These are phyloP conservation scores for Blumeriella jaapii DNA, from an alignment of 2,329 filamentous ascomycete genomes.

Conservation along the genomic window DNA sequence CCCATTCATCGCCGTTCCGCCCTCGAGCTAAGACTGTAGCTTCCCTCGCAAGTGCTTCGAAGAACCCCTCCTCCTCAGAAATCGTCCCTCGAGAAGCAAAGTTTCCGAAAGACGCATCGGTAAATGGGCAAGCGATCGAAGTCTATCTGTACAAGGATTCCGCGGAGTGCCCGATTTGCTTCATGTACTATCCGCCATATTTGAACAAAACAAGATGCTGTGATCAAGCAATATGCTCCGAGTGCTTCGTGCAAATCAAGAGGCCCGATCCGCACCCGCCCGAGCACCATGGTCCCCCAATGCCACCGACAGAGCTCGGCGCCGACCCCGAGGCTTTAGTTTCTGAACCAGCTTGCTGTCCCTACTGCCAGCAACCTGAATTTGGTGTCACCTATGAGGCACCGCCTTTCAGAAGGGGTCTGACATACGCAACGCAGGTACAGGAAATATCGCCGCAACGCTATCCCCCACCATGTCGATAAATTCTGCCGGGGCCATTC, in stretches of 20 bases:
- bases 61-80: conserved; percentile 61
- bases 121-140: conserved; percentile 90
- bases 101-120: conserved; percentile 70
- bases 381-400: conserved; percentile 94
- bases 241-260: conserved; percentile 98
- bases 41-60: conserved; percentile 62
- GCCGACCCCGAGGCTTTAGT: conserved; percentile 55
- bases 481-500: conserved; percentile 37
- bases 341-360: conserved; percentile 84
- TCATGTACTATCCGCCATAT: conserved; percentile 88
- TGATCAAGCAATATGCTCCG: conserved; percentile 91
- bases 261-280: conserved; percentile 82
- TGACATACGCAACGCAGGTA: conserved; percentile 54
- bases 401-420: conserved; percentile 75
- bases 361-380: conserved; percentile 89
- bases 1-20: conserved; percentile 51
- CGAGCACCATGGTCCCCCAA: conserved; percentile 39
- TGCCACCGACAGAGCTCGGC: conserved; percentile 25
- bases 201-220: conserved; percentile 92
- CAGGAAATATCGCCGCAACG: conserved; percentile 48
- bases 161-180: conserved; percentile 88
- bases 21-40: conserved; percentile 83
- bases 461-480: conserved; percentile 83
- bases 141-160: conserved; percentile 90
- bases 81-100: conserved; percentile 66